Conservation (phyloP, 805 yeast genomes). For the Barnettozyma californica region DNA sequence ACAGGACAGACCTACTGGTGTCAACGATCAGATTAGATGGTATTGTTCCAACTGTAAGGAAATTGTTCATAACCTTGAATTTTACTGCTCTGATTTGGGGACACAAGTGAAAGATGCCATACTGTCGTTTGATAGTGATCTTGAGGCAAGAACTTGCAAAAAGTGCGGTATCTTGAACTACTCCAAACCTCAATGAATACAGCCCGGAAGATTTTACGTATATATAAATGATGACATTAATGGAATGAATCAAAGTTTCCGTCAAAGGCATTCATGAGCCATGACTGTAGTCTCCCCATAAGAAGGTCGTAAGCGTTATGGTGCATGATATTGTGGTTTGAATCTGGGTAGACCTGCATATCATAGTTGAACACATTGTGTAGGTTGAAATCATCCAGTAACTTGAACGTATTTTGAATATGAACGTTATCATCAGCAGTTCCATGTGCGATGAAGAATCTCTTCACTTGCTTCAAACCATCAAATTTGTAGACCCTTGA, state of each 20-base stretch:
- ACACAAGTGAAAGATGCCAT: constrained; percentile 87
- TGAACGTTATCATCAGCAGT: constrained; percentile 85
- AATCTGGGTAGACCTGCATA: constrained; percentile 85
- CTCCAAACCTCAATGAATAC: constrained; percentile 46
- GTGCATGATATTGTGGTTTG: constrained; percentile 75
- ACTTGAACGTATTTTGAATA: constrained; percentile 58
- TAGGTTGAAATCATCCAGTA: constrained; percentile 54
- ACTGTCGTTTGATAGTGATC: constrained; percentile 56
- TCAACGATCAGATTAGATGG: constrained; percentile 78
- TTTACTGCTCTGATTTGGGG: constrained; percentile 78
- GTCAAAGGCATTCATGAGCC: constrained; percentile 60
- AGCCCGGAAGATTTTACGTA: background rate
- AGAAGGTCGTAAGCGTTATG: constrained; percentile 79
- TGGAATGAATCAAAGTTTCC: constrained; percentile 28
- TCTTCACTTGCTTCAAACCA: constrained; percentile 40
- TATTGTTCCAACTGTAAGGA: constrained; percentile 69
- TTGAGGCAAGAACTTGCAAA: constrained; percentile 62
- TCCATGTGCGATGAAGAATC: constrained; percentile 74
- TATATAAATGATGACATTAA: background rate
- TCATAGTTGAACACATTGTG: constrained; percentile 68
- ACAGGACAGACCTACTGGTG: constrained; percentile 77
- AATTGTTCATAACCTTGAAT: constrained; percentile 61
- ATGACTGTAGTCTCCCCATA: constrained; percentile 49
- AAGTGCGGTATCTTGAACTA: constrained; percentile 69
- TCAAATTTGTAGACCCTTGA: constrained; percentile 39